Percentiles rank a stretch among this genome's conserved stretches.
Conservation (phyloP, 257 asterid species). For the Osmanthus fragrans region DNA sequence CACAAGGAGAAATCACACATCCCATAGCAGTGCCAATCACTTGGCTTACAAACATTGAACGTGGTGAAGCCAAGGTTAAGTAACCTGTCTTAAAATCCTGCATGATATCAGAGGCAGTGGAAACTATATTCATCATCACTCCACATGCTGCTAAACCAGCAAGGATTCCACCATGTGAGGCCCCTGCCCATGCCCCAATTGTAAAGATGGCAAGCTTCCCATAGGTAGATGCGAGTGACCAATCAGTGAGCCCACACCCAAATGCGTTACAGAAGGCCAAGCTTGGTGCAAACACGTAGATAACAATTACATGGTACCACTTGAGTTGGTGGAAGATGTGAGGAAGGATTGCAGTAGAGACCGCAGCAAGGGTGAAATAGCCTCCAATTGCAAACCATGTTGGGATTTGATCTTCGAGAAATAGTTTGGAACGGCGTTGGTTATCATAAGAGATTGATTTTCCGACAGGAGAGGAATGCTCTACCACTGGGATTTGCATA, state of each 20-base stretch:
- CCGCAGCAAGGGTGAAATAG: conserved; percentile 38
- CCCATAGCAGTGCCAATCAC: conserved; percentile 74
- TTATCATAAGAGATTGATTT: conserved; percentile 37
- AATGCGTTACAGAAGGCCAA: conserved; percentile 72
- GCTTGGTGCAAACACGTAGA: conserved; percentile 52
- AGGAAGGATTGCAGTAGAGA: conserved; percentile 54
- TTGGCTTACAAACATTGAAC: conserved; percentile 73
- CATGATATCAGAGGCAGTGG: conserved; percentile 64
- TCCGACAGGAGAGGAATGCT: conserved; percentile 11
- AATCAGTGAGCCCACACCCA: conserved; percentile 66
- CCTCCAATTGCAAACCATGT: conserved; percentile 51
- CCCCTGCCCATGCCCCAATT: conserved; percentile 64
- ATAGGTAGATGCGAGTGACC: conserved; percentile 71
- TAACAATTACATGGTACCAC: conserved; percentile 54
- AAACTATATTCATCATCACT: conserved; percentile 66
- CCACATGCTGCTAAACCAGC: conserved; percentile 75
- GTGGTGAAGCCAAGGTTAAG: conserved; percentile 62
- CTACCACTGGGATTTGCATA: conserved; percentile 35
- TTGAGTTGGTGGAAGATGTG: conserved; percentile 53
- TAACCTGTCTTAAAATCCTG: conserved; percentile 73
- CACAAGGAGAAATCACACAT: conserved; percentile 60
- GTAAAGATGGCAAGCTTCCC: conserved; percentile 72
- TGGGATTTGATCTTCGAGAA: conserved; percentile 15
- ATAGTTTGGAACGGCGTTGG: conserved; percentile 47
- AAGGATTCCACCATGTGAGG: conserved; percentile 53